phyloP scores from a whole-genome alignment of 306 rosid genomes.

The Chamaecrista fasciculata region DNA sequence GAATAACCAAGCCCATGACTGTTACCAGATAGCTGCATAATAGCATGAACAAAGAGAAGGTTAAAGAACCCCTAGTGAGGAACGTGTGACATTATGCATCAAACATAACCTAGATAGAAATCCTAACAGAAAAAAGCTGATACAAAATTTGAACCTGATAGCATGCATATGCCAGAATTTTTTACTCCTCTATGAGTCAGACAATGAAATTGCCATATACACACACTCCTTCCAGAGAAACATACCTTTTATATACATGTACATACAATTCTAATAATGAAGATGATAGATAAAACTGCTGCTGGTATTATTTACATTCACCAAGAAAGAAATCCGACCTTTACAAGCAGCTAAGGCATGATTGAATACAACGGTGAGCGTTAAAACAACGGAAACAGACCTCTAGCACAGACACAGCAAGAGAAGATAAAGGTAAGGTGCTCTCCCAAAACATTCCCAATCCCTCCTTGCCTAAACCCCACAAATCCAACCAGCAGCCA shows the following conservation, averaged over 20 bases:
- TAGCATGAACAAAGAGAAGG: slow-evolving; percentile 29
- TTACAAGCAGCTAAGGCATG: too few relatives aligned
- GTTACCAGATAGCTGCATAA: slow-evolving; percentile 80
- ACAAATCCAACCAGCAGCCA: too few relatives aligned
- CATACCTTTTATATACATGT: background rate
- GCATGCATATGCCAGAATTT: background rate
- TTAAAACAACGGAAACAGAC: too few relatives aligned
- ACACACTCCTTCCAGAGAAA: background rate
- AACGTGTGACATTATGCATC: background rate
- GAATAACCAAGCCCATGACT: slow-evolving; percentile 85
- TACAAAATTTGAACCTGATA: background rate
- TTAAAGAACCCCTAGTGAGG: background rate
- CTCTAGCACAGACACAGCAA: too few relatives aligned
- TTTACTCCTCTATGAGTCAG: background rate
- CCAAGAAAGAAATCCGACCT: too few relatives aligned
- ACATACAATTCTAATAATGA: too few relatives aligned
- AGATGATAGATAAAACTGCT: too few relatives aligned
- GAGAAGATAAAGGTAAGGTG: too few relatives aligned
- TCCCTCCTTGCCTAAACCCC: too few relatives aligned
- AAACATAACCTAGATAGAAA: background rate
- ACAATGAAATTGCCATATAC: background rate
- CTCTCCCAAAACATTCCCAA: too few relatives aligned
- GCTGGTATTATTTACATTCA: too few relatives aligned
- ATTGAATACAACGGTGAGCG: too few relatives aligned
- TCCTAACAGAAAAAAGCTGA: background rate